phyloP scores from a whole-genome alignment of 1,284 basidiomycete genomes.

The Cutaneotrichosporon mucoides region DNA sequence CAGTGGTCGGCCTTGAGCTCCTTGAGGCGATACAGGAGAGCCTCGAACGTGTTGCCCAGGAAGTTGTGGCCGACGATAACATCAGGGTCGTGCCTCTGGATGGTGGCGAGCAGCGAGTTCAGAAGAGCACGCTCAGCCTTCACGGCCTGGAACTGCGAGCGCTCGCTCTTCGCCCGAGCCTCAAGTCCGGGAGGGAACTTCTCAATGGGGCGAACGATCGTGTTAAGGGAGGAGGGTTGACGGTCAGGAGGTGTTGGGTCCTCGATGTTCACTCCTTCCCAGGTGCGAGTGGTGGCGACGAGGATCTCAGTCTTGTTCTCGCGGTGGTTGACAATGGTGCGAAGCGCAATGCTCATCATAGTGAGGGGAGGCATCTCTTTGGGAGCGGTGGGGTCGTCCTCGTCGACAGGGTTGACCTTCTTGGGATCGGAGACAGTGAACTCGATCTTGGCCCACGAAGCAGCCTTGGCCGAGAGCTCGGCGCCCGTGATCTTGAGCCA shows the following conservation, averaged over 20 bases:
- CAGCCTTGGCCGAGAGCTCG: slow-evolving; percentile 67
- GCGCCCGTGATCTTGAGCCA: slow-evolving; percentile 85
- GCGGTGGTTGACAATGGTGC: slow-evolving; percentile 91
- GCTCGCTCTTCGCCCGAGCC: slow-evolving; percentile 59
- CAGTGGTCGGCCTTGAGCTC: slow-evolving; percentile 88
- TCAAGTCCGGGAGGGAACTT: slow-evolving; percentile 86
- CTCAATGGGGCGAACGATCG: slow-evolving; percentile 86
- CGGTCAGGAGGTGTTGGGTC: slow-evolving; percentile 83
- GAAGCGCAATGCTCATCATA: slow-evolving; percentile 79
- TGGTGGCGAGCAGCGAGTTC: slow-evolving; percentile 72
- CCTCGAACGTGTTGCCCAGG: slow-evolving; percentile 83
- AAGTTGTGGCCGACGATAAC: slow-evolving; percentile 95
- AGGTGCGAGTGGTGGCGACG: slow-evolving; percentile 75
- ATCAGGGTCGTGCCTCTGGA: slow-evolving; percentile 88
- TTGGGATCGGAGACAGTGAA: slow-evolving; percentile 81
- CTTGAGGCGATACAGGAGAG: slow-evolving; percentile 84
- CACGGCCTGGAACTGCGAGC: slow-evolving; percentile 70
- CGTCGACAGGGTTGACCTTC: slow-evolving; percentile 75
- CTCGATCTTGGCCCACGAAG: slow-evolving; percentile 94
- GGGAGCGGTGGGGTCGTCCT: slow-evolving; percentile 66
- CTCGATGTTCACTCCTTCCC: slow-evolving; percentile 84
- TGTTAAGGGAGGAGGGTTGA: slow-evolving; percentile 75
- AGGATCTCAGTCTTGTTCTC: slow-evolving; percentile 93
- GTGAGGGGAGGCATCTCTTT: slow-evolving; percentile 85
- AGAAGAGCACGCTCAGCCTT: slow-evolving; percentile 81